Percentiles rank a stretch among this genome's conserved stretches.
phyloP scores from a whole-genome alignment of 345 rosid genomes.

The Melaleuca quinquenervia region DNA sequence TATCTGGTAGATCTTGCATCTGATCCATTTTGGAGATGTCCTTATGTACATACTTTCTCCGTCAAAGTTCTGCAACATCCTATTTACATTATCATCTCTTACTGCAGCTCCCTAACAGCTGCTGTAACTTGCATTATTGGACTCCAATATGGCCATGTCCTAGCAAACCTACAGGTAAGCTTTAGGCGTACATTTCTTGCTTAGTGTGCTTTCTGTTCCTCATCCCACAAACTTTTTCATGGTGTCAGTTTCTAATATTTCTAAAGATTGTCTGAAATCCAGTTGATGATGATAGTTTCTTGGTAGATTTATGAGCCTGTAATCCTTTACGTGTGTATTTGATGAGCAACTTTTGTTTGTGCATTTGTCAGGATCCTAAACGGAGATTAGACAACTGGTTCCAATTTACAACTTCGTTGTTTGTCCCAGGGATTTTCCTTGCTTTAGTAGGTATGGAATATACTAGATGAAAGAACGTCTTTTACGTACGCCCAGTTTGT shows the following conservation, averaged over 20 bases:
- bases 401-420: constrained; percentile 10
- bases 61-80: neutral
- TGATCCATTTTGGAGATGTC: neutral
- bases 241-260: neutral
- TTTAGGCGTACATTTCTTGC: neutral
- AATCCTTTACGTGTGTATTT: neutral
- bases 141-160: constrained; percentile 38
- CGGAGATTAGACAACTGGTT: constrained; percentile 21
- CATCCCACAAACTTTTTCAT: neutral
- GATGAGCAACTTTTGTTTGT: neutral
- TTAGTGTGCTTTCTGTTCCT: neutral
- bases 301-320: neutral
- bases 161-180: constrained; percentile 22
- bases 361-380: constrained; percentile 25
- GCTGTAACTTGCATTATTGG: constrained; percentile 32
- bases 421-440: constrained; percentile 17
- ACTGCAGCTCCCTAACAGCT: constrained; percentile 29
- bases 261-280: neutral
- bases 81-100: neutral
- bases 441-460: constrained; percentile 17
- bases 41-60: neutral
- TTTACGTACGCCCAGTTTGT: too few species aligned
- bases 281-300: neutral
- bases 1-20: neutral
- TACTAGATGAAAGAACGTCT: neutral